Evolutionary conservation across 768 basidiomycete genomes (phyloP).

Genomic region (Lentinus tigrinus): DNA sequence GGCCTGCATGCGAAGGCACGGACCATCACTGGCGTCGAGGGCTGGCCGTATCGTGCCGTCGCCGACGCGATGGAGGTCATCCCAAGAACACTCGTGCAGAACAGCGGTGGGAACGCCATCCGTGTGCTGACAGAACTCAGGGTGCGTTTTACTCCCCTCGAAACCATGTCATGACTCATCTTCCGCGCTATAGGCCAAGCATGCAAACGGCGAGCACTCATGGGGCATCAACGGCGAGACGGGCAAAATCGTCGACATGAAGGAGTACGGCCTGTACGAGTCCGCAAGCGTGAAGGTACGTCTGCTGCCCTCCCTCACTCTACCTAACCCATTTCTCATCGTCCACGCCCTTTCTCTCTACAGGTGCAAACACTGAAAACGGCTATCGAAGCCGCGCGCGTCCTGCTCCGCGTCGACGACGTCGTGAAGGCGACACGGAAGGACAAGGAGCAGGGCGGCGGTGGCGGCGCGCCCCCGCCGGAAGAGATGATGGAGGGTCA

Average conservation of each 20-base stretch:
- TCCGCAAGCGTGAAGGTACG: conserved; percentile 84
- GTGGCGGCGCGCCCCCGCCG: conserved; percentile 43
- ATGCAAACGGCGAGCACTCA: conserved; percentile 84
- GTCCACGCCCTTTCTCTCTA: too few species aligned
- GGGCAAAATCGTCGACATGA: conserved; percentile 96
- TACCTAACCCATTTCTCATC: too few species aligned
- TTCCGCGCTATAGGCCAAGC: conserved; percentile 69
- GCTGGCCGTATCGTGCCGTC: conserved; percentile 88
- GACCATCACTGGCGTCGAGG: conserved; percentile 82
- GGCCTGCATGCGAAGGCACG: conserved; percentile 80
- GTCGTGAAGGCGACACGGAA: conserved; percentile 88
- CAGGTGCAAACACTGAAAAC: conserved; percentile 96
- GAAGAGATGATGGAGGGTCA: conserved; percentile 52
- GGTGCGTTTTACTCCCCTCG: conserved; percentile 43
- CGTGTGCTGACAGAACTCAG: conserved; percentile 90
- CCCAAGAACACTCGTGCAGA: conserved; percentile 91
- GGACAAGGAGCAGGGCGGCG: conserved; percentile 57
- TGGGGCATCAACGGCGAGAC: conserved; percentile 97
- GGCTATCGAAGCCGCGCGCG: conserved; percentile 92
- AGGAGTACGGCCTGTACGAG: conserved; percentile 89
- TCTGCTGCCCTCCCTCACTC: not conserved
- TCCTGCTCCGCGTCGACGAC: conserved; percentile 91
- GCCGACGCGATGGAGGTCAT: conserved; percentile 98
- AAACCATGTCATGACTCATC: not conserved
- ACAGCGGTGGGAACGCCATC: conserved; percentile 93